These are phyloP conservation scores for Hymenoscyphus repandus DNA, from an alignment of 2,329 filamentous ascomycete species.

Conservation along the genomic window DNA sequence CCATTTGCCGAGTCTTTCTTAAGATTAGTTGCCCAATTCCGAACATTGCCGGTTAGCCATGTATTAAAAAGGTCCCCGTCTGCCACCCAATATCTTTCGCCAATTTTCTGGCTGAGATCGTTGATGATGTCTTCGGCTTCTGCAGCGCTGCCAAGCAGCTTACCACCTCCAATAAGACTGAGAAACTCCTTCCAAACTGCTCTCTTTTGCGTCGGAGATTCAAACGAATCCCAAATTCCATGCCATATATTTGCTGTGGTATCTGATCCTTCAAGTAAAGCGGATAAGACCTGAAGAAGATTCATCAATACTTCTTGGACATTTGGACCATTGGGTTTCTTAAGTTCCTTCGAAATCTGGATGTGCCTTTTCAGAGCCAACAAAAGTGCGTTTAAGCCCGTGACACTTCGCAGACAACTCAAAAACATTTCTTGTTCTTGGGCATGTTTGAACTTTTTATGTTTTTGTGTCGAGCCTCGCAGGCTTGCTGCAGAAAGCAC, in stretches of 20 bases:
- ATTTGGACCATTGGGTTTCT: slow-evolving; percentile 27
- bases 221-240: slow-evolving; percentile 35
- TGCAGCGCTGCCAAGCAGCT: slow-evolving; percentile 50
- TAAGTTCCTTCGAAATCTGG: slow-evolving; percentile 40
- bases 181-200: slow-evolving; percentile 60
- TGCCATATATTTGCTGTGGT: slow-evolving; percentile 39
- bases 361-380: slow-evolving; percentile 62
- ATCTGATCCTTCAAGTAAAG: slow-evolving; percentile 39
- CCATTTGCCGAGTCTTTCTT: slow-evolving; percentile 14
- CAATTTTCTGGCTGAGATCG: slow-evolving; percentile 23
- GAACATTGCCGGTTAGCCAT: slow-evolving; percentile 30
- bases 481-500: slow-evolving; percentile 46
- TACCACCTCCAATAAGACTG: slow-evolving; percentile 54
- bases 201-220: slow-evolving; percentile 37
- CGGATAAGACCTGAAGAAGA: slow-evolving; percentile 38
- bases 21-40: slow-evolving; percentile 21
- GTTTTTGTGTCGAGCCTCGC: slow-evolving; percentile 13
- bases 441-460: slow-evolving; percentile 19
- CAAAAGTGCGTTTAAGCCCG: slow-evolving; percentile 72
- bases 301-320: slow-evolving; percentile 33
- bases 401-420: slow-evolving; percentile 63
- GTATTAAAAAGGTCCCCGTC: slow-evolving; percentile 26
- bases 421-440: slow-evolving; percentile 48
- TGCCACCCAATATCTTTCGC: slow-evolving; percentile 27
- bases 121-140: slow-evolving; percentile 43